Conservation (phyloP, 208 protist species). For the Lotmaria passim region DNA sequence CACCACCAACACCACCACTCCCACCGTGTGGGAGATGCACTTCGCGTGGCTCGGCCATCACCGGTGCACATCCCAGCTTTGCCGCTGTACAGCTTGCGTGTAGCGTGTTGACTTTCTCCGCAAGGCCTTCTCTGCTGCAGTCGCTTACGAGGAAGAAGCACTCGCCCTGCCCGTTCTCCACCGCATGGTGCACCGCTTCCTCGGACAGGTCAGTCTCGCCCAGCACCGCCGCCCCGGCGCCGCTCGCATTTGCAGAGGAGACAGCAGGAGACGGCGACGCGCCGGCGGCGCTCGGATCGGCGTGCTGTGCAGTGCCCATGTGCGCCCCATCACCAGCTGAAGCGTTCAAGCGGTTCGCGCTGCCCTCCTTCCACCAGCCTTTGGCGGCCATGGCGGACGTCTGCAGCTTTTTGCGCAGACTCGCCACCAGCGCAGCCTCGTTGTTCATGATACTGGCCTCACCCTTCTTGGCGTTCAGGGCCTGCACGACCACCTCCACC, state of each 20-base stretch:
- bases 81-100: conserved; percentile 31
- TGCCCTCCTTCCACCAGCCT: conserved; percentile 31
- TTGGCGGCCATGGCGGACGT: conserved; percentile 20
- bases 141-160: conserved; percentile 66
- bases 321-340: conserved; percentile 6
- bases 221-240: neutral
- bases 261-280: neutral
- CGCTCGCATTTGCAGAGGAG: neutral
- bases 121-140: conserved; percentile 33
- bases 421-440: conserved; percentile 60
- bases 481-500: conserved; percentile 79
- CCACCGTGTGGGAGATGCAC: conserved; percentile 27
- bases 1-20: neutral
- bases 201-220: conserved; percentile 49
- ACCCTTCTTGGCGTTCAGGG: conserved; percentile 81
- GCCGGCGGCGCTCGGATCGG: no score
- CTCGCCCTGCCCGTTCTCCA: conserved; percentile 73
- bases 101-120: conserved; percentile 37
- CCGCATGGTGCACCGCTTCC: conserved; percentile 31
- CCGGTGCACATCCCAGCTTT: conserved; percentile 39
- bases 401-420: conserved; percentile 65
- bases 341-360: conserved; percentile 5
- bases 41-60: conserved; percentile 63
- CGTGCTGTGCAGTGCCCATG: neutral
- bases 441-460: conserved; percentile 65